These are phyloP conservation scores for Musa acuminata DNA, from an alignment of 176 grass and related monocot genomes.

Conservation along the genomic window DNA sequence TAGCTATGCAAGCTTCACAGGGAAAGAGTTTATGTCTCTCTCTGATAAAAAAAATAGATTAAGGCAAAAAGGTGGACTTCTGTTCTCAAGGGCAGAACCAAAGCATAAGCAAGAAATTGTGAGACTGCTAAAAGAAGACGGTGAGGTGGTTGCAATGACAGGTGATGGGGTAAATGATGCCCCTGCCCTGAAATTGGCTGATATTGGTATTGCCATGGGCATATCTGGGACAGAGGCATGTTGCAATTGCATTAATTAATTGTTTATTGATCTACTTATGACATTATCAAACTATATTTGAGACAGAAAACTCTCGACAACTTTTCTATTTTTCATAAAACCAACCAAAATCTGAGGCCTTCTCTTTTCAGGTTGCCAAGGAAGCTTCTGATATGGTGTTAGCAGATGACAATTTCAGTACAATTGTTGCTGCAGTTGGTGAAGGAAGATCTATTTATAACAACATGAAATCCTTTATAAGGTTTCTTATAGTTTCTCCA, in stretches of 20 bases:
- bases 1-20: slow-evolving; percentile 23
- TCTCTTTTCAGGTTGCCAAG: slow-evolving; percentile 26
- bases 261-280: not conserved
- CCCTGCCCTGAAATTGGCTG: slow-evolving; percentile 31
- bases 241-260: not conserved
- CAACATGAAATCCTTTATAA: slow-evolving; percentile 39
- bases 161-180: slow-evolving; percentile 35
- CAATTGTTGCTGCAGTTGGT: slow-evolving; percentile 32
- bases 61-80: slow-evolving; percentile 27
- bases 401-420: slow-evolving; percentile 33
- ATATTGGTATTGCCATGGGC: slow-evolving; percentile 34
- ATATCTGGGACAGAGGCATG: slow-evolving; percentile 32
- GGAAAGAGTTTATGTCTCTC: slow-evolving; percentile 29
- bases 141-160: slow-evolving; percentile 35
- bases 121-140: slow-evolving; percentile 26
- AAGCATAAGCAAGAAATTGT: slow-evolving; percentile 39
- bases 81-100: slow-evolving; percentile 34
- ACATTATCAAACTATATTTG: too few species aligned
- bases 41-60: slow-evolving; percentile 9
- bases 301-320: too few species aligned
- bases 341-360: too few species aligned
- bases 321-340: too few species aligned
- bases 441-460: slow-evolving; percentile 32
- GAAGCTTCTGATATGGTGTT: slow-evolving; percentile 42
- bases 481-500: slow-evolving; percentile 2